Percentiles rank a stretch among this genome's conserved stretches.
These are phyloP conservation scores for Spizellomyces punctatus DNA, from an alignment of 192 early-diverging fungal genomes.

Conservation along the genomic window DNA sequence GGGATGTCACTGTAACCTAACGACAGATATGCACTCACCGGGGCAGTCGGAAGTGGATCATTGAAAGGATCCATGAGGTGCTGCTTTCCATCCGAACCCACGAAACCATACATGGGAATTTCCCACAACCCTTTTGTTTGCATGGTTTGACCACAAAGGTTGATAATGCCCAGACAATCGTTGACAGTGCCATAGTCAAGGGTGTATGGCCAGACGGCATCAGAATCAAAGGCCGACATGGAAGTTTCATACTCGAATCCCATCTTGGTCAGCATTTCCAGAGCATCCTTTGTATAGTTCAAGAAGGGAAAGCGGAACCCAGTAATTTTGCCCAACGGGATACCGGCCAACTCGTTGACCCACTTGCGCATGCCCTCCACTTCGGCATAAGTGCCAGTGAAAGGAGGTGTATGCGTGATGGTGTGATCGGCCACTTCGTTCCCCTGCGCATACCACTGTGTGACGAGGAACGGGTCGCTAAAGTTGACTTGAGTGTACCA, in stretches of 20 bases:
- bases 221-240: constrained; percentile 25
- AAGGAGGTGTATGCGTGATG: constrained; percentile 25
- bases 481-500: constrained; percentile 66
- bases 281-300: constrained; percentile 27
- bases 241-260: constrained; percentile 38
- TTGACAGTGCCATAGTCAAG: constrained; percentile 39
- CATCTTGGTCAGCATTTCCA: constrained; percentile 32
- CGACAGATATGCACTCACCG: background rate
- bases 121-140: constrained; percentile 41
- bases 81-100: constrained; percentile 6
- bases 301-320: constrained; percentile 40
- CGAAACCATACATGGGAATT: constrained; percentile 32
- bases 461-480: constrained; percentile 32
- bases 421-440: constrained; percentile 45
- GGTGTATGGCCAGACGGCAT: constrained; percentile 44
- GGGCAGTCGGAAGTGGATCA: constrained; percentile 5
- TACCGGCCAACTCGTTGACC: constrained; percentile 26
- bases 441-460: constrained; percentile 42
- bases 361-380: constrained; percentile 39
- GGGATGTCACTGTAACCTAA: background rate
- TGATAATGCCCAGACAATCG: constrained; percentile 24
- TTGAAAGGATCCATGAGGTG: constrained; percentile 47
- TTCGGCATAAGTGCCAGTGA: constrained; percentile 31
- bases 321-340: constrained; percentile 33
- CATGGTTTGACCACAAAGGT: constrained; percentile 25